These are phyloP conservation scores for Hypoxylon sp. DNA, from an alignment of 2,329 filamentous ascomycete species.

Conservation along the genomic window DNA sequence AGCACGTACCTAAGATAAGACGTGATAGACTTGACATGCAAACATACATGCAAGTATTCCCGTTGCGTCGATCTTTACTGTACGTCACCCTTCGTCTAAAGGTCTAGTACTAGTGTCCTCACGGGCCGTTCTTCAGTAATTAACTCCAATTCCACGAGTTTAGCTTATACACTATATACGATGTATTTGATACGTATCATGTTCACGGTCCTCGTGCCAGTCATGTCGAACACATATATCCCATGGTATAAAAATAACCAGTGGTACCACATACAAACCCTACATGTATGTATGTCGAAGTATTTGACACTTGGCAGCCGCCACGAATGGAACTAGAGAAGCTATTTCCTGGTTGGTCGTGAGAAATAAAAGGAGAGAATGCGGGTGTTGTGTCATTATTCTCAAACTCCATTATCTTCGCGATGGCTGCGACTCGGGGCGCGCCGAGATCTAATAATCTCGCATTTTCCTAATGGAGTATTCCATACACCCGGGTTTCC, in stretches of 20 bases:
- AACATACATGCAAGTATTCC: slow-evolving; percentile 18
- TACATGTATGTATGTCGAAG: not conserved
- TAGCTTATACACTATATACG: not conserved
- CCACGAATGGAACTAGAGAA: not conserved
- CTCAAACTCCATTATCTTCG: slow-evolving; percentile 13
- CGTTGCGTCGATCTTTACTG: slow-evolving; percentile 30
- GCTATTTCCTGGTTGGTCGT: not conserved
- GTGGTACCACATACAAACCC: not conserved
- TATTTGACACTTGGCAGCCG: not conserved
- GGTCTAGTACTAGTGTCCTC: slow-evolving; percentile 3
- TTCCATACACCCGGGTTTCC: slow-evolving; percentile 1
- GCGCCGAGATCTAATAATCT: slow-evolving; percentile 31
- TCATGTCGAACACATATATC: slow-evolving; percentile 11
- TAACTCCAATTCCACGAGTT: not conserved
- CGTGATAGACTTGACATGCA: slow-evolving; percentile 7
- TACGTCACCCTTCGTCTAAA: slow-evolving; percentile 19
- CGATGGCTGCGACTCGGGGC: slow-evolving; percentile 16
- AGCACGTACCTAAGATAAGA: slow-evolving; percentile 17
- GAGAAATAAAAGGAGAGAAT: slow-evolving; percentile 9
- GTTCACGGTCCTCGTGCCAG: slow-evolving; percentile 13
- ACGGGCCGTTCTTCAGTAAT: not conserved
- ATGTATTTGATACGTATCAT: not conserved
- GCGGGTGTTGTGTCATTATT: slow-evolving; percentile 12
- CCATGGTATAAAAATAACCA: slow-evolving; percentile 20
- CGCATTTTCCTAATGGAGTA: slow-evolving; percentile 17